Evolutionary conservation across 495 filamentous ascomycete genomes (phyloP), one percentile per base, ranked within the genome.

Genomic region (Apodospora peruviana): DNA sequence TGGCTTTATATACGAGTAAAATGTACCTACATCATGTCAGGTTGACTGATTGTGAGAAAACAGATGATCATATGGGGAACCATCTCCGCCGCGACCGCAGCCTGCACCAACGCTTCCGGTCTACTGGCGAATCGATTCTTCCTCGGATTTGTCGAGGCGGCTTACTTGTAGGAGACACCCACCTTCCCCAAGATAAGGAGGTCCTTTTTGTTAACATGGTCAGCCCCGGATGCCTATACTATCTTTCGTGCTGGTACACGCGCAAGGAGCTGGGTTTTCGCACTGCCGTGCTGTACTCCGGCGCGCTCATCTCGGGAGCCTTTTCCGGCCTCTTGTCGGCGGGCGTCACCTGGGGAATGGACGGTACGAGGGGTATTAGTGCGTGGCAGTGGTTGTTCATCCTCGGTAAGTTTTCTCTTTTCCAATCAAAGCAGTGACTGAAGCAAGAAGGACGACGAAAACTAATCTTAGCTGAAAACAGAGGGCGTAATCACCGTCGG

Each of bases 331-430:
- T 85, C 1, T 79, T 86, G 27, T 75, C 80, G 1, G 82, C 81
- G 0, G 82, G 79, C 4, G 69, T 81, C 17, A 72, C 64, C 3
- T 62, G 57, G 14, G 69, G 75, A 29, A 67, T 77, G 75, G 74
- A 74, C 35, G 74, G 75, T 2, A 35, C 53, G 8, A 61, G 65
- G 5, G 76, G 75, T 10, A 45, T 72, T 2, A 39, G 58, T 8
- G 74, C 75, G 3, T 79, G 77, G 75, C 68, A 73, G 40, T 89
- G 85, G 85, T 66, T 90, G 16, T 90, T 88, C 75, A 85, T 90
- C 52, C 86, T 91, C 44, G 44, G 27, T 32, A 32, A 7, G 27
- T 32, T 32, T 14, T 7, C 27, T n/a, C n/a, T n/a, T n/a, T n/a
- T n/a, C n/a, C n/a, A n/a, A n/a, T n/a, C n/a, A n/a, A n/a, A n/a